Percentiles rank a stretch among this genome's conserved stretches.
Evolutionary conservation across 2,329 filamentous ascomycete species (phyloP).

Genomic region (Ophiobolus disseminans): DNA sequence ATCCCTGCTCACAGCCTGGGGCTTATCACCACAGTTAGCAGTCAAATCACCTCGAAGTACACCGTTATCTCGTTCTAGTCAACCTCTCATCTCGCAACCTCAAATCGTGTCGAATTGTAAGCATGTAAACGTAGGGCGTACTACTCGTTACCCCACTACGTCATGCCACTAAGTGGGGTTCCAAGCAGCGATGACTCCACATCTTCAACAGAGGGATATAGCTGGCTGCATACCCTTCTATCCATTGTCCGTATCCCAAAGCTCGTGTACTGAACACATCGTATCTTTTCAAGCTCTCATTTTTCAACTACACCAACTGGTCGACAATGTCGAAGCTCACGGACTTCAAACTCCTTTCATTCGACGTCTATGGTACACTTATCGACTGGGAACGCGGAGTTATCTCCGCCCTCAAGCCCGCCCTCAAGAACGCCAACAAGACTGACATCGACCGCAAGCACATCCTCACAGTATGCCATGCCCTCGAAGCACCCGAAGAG

Average conservation of each 20-base stretch:
- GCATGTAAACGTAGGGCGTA: background rate
- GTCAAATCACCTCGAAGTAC: no score
- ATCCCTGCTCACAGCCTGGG: no score
- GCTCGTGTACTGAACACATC: background rate
- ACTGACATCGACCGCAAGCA: slow-evolving; percentile 30
- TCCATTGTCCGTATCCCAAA: background rate
- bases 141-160: background rate
- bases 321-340: slow-evolving; percentile 45
- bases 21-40: no score
- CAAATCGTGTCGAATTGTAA: background rate
- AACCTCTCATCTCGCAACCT: no score
- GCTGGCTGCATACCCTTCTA: background rate
- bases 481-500: slow-evolving; percentile 60
- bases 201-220: background rate
- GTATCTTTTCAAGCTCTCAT: no score
- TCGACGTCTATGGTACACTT: slow-evolving; percentile 82
- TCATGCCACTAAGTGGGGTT: background rate
- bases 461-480: slow-evolving; percentile 53
- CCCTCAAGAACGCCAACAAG: slow-evolving; percentile 51
- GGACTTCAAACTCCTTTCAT: slow-evolving; percentile 65
- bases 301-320: no score
- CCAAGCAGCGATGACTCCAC: background rate
- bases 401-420: slow-evolving; percentile 59
- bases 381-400: slow-evolving; percentile 80
- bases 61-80: no score